Percentiles rank a stretch among this genome's conserved stretches.
Conservation (phyloP, 192 early-diverging fungal species). For the Coemansia sp. region DNA sequence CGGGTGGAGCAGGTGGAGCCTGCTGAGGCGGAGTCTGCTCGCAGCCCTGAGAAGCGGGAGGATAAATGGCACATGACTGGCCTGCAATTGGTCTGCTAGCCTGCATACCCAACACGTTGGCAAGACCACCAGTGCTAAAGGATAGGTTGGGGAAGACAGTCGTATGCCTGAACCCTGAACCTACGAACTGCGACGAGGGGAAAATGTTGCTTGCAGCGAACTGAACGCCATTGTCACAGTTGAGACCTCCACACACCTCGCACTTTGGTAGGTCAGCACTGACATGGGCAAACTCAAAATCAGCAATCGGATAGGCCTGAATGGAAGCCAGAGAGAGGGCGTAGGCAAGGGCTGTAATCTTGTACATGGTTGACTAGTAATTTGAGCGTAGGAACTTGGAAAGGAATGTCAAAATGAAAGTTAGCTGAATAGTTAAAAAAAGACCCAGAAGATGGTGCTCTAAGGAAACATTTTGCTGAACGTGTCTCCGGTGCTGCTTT, state of each 20-base stretch:
- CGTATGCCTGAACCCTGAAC: conserved; percentile 20
- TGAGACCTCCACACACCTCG: conserved; percentile 7
- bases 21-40: not conserved
- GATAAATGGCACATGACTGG: not conserved
- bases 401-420: not conserved
- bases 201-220: conserved; percentile 12
- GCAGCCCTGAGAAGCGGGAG: not conserved
- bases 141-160: conserved; percentile 14
- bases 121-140: conserved; percentile 17
- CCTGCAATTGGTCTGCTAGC: not conserved
- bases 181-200: conserved; percentile 22
- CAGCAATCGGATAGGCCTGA: conserved; percentile 6
- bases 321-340: conserved; percentile 14
- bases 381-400: not conserved
- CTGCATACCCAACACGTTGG: conserved; percentile 4
- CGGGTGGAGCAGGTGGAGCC: not conserved
- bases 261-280: conserved; percentile 4
- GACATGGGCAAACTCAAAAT: not conserved
- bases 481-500: conserved; percentile 2
- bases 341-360: conserved; percentile 11
- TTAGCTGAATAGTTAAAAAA: conserved; percentile 16
- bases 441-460: conserved; percentile 32
- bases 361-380: conserved; percentile 26
- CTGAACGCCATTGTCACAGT: conserved; percentile 11
- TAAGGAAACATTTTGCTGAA: conserved; percentile 12